phyloP scores from a whole-genome alignment of 2,329 filamentous ascomycete species.

The Rachicladosporium sp. region DNA sequence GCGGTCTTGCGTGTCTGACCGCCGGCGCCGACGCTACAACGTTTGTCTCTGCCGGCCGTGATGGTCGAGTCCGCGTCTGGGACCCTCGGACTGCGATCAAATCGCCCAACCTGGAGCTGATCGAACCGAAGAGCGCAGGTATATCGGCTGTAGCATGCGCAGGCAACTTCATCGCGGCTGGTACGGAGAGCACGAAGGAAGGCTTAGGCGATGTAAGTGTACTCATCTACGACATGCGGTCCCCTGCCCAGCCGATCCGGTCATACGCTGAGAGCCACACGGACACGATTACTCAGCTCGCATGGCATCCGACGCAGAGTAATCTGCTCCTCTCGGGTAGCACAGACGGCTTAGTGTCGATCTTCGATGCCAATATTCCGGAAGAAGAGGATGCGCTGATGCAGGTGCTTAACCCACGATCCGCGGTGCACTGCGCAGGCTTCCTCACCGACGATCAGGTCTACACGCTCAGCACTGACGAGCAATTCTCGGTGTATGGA shows the following conservation, averaged over 20 bases:
- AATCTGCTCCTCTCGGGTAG: constrained; percentile 61
- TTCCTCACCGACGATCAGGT: constrained; percentile 56
- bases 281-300: constrained; percentile 48
- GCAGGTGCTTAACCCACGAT: constrained; percentile 66
- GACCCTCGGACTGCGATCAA: constrained; percentile 45
- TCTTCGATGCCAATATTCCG: constrained; percentile 57
- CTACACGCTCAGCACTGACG: constrained; percentile 65
- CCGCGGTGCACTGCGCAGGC: constrained; percentile 61
- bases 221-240: constrained; percentile 30
- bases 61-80: constrained; percentile 43
- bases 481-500: constrained; percentile 62
- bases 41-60: constrained; percentile 58
- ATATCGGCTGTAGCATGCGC: constrained; percentile 56
- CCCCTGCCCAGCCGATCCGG: constrained; percentile 24
- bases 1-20: constrained; percentile 52
- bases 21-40: constrained; percentile 21
- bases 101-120: constrained; percentile 22
- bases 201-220: constrained; percentile 27
- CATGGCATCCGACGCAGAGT: constrained; percentile 35
- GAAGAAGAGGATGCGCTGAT: constrained; percentile 69
- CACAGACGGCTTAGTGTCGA: constrained; percentile 66
- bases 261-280: constrained; percentile 36
- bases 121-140: constrained; percentile 36
- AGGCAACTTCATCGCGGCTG: constrained; percentile 52
- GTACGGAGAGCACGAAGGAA: constrained; percentile 47